Evolutionary conservation across 2,329 filamentous ascomycete species (phyloP), one percentile per base, ranked within the genome.

Genomic region (Clonostachys solani): DNA sequence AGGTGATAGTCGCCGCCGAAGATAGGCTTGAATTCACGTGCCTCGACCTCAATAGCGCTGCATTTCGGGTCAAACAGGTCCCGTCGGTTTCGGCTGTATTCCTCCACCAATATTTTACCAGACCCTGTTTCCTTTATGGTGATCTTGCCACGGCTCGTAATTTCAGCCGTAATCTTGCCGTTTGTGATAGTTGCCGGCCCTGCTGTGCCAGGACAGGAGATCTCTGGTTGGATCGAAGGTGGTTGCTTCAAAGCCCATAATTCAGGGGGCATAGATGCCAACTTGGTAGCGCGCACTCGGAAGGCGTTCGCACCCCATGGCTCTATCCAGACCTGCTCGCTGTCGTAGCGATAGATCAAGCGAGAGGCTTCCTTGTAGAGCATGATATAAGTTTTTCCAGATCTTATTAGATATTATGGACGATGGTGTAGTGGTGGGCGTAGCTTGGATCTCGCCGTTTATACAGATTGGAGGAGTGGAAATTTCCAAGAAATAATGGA

Each of bases 11-110:
- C 64, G 47, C 55, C 61, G 5, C 78, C 79, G 0, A 70, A 60
- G 4, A 75, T 71, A 0, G 78, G 73, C 44, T 71, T 71, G 57
- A 83, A 79, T 56, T 84, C 80, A n/a, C 81, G 75, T 2, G 78
- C 77, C 49, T 79, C 69, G 15, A 84, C 62, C 12, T 74, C 65
- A 4, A 84, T 63, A 1, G 80, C 74, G 51, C 76, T 81, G 60
- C 75, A 78, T 57, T 82, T 82, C 1, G 80, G 77, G 51, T 84
- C 80, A 6, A 58, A 58, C 3, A 74, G 19, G n/a, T 51, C 49
- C 15, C 33, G 37, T 10, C 60, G 52, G 29, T 60, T 52, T 5
- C 63, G 61, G 6, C 55, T 53, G 19, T 56, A 66, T 33, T 66
- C 63, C 44, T 65, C 60, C 1, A 66, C 51, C 1, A 64, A 29